Conservation (phyloP, 2,329 filamentous ascomycete genomes). For the Xylaria sp. region DNA sequence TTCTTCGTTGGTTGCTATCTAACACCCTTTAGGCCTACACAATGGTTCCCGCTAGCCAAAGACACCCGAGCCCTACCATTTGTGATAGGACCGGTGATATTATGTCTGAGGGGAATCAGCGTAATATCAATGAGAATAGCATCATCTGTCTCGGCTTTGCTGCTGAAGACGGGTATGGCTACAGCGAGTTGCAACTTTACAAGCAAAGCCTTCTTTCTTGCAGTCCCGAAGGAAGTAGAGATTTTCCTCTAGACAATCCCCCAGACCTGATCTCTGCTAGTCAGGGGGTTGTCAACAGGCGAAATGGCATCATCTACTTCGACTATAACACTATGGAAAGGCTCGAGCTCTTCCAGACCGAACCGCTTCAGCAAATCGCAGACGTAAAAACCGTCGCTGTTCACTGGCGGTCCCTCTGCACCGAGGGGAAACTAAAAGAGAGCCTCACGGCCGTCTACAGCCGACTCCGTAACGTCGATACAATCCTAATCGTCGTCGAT, state of each 20-base stretch:
- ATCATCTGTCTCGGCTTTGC: not conserved
- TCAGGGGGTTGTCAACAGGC: too few species aligned
- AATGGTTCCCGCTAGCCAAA: not conserved
- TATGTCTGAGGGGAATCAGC: not conserved
- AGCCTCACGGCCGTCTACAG: conserved; percentile 8
- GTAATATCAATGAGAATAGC: not conserved
- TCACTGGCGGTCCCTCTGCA: not conserved
- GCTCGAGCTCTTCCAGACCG: conserved; percentile 15
- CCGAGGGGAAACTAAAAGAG: not conserved
- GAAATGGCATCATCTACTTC: conserved; percentile 15
- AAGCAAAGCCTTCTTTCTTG: conserved; percentile 10
- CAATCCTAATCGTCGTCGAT: conserved; percentile 9
- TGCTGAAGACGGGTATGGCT: not conserved
- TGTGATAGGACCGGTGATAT: not conserved
- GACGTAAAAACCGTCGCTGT: conserved; percentile 8
- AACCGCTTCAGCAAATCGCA: not conserved
- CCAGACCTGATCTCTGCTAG: not conserved
- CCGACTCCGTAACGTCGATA: conserved; percentile 10
- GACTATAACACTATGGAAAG: not conserved
- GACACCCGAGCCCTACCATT: not conserved
- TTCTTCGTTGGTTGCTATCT: not conserved
- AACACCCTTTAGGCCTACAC: not conserved
- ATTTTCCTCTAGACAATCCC: not conserved
- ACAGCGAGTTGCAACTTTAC: not conserved
- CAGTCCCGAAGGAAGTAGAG: not conserved